Base-by-base conservation (phyloP, 352 stramenopile species). In the Phytophthora foliorum region DNA sequence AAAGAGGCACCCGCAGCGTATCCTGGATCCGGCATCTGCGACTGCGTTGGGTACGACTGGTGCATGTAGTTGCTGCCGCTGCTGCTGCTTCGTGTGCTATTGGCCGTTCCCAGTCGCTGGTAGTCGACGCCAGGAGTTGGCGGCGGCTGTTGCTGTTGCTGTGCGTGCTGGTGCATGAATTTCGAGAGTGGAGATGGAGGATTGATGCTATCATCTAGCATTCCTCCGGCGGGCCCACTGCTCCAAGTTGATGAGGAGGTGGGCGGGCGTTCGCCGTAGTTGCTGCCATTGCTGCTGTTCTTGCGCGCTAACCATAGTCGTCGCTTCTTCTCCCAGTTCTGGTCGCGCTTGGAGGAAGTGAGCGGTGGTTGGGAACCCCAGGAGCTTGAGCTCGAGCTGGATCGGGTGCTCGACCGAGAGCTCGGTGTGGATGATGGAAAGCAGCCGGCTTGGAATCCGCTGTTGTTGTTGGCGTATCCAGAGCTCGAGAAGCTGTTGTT, bases 301-400 rank as follows among this genome's bases (percentile, higher is more conserved):
- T 91, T 90, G 27, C 81, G 81, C 25, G 78, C 80, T 6, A 92
- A 69, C 86, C 86, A 94, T 31, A 82, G 76, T 0, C 84, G 78
- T 4, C 84, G 81, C 63, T 94, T 94, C 59, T 83, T 85, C 57
- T 92, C 86, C 86, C 86, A 94, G 63, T 90, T 94, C 56, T 94
- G 86, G 55, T 94, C 86, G 21, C 86, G 74, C 48, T 92, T 91
- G 22, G 86, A 94, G 36, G 82, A 86, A 21, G 86, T 94, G 34
- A 94, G 72, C 29, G 84, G 86, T 27, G 82, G 81, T 58, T 93
- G 86, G 16, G 72, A 70, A 21, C 72, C 69, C 60, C 69, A 81
- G 22, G 76, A 78, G n/a, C 67, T 73, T 8, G 68, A 76, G 52
- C 75, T 76, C 29, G 53, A 53, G 59, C 60, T 69, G 22, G 59